Base-by-base conservation (phyloP, 108 stramenopile species). In the Nitzschia sp. region DNA sequence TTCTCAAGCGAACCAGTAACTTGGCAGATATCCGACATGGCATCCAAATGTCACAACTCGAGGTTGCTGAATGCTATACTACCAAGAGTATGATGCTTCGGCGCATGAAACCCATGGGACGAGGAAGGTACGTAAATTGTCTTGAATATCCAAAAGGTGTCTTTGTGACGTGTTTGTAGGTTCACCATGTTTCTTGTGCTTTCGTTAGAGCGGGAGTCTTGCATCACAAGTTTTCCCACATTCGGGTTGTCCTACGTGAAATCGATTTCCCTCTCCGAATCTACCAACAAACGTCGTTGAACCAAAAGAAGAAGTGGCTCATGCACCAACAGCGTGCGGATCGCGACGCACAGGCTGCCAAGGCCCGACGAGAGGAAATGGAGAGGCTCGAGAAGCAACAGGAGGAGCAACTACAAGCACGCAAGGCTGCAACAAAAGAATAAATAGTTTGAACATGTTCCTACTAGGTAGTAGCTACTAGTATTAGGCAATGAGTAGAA, bases 11-110 rank as follows among this genome's bases (percentile, higher is more conserved):
- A 39, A 90, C 92, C 25, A 81, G 86, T 29, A 89, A 90, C 60
- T 51, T 80, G 42, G 89, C 92, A 15, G 86, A 87, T 65, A 84
- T 82, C 67, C 71, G 77, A 50, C 69, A 88, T 76, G 85, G 87
- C 8, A 21, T 90, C 22, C 86, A 90, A 54, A 77, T 80, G 17
- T 81, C 80, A 25, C 87, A 90, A 72, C 70, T 93, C 70, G 92
- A 93, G 67, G 87, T 93, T 9, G 86, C 84, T 9, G 92, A 93
- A 55, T 90, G 92, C 70, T 93, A 89, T 78, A 75, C 89, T 14
- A 93, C 89, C 12, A 84, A 84, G 54, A 83, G 81, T 8, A 66
- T 74, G n/a, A 84, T 78, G 71, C 66, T 90, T 69, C 85, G 82
- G 79, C 77, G 89, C 20, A 79, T 90, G 63, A 85, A 87, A 63